Conservation (phyloP, 176 grass and related monocot genomes). For the Oryza longistaminata region DNA sequence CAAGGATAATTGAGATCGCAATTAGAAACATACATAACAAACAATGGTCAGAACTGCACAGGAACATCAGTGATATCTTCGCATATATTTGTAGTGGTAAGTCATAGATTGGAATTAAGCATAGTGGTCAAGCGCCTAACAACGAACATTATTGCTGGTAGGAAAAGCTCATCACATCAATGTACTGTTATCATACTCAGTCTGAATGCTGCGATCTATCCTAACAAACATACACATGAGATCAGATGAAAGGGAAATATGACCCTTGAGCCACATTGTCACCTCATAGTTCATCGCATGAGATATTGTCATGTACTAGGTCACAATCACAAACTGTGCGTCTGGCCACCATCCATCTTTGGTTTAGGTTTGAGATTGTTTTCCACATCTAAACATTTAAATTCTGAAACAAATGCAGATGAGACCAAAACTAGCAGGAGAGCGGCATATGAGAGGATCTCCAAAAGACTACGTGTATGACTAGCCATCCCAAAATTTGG, state of each 20-base stretch:
- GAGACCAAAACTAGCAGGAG: not conserved
- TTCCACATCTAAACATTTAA: not conserved
- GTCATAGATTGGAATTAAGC: conserved; percentile 6
- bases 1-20: not conserved
- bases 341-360: not conserved
- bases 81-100: not conserved
- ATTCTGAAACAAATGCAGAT: not conserved
- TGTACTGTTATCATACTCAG: not conserved
- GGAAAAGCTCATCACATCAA: not conserved
- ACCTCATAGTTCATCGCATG: not conserved
- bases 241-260: not conserved
- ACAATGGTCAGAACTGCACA: not conserved
- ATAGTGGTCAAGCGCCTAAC: not conserved
- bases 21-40: not conserved
- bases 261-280: not conserved
- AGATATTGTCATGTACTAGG: not conserved
- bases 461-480: too few species aligned
- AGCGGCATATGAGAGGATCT: not conserved
- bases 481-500: too few species aligned
- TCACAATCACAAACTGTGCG: not conserved
- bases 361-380: not conserved
- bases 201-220: not conserved
- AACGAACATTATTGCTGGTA: conserved; percentile 17
- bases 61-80: not conserved
- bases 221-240: not conserved